Evolutionary conservation across 2,329 filamentous ascomycete genomes (phyloP).

Genomic region (Phaeosphaeriaceae sp.): DNA sequence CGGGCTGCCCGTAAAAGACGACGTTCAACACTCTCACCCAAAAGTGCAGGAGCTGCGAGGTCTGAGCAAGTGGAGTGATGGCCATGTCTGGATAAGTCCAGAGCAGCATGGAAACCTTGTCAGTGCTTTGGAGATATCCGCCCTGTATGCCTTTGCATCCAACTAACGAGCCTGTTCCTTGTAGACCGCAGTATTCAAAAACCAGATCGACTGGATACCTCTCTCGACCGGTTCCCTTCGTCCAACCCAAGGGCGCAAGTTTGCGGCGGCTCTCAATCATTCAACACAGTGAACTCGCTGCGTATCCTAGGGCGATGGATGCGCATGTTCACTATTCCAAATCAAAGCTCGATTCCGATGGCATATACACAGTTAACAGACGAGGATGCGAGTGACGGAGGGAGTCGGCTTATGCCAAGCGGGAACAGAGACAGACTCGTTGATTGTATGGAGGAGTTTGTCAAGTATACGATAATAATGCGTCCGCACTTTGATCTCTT

Average conservation of each 20-base stretch:
- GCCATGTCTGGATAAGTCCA: constrained; percentile 69
- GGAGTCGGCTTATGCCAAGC: constrained; percentile 61
- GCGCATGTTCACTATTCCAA: constrained; percentile 72
- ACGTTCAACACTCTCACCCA: constrained; percentile 61
- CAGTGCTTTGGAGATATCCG: constrained; percentile 14
- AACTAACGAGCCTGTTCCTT: constrained; percentile 1
- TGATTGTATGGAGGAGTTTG: constrained; percentile 73
- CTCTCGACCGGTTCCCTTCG: constrained; percentile 66
- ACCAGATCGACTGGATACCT: constrained; percentile 74
- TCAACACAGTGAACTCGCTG: constrained; percentile 71
- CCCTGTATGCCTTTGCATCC: not conserved
- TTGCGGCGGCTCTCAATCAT: constrained; percentile 68
- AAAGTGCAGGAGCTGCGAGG: constrained; percentile 69
- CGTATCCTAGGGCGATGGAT: constrained; percentile 72
- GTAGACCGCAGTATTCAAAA: constrained; percentile 70
- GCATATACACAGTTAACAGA: constrained; percentile 68
- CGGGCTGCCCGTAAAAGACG: constrained; percentile 68
- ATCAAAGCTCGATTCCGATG: constrained; percentile 68
- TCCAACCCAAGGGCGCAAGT: constrained; percentile 72
- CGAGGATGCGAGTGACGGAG: constrained; percentile 37
- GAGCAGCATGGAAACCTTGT: constrained; percentile 72
- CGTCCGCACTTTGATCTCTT: constrained; percentile 66
- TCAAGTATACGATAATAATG: constrained; percentile 72
- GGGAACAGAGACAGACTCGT: constrained; percentile 66
- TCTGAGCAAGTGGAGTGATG: constrained; percentile 69